Evolutionary conservation across 1,139 yeast species (phyloP), one percentile per base, ranked within the genome.

Genomic region (Taphrina wiesneri): DNA sequence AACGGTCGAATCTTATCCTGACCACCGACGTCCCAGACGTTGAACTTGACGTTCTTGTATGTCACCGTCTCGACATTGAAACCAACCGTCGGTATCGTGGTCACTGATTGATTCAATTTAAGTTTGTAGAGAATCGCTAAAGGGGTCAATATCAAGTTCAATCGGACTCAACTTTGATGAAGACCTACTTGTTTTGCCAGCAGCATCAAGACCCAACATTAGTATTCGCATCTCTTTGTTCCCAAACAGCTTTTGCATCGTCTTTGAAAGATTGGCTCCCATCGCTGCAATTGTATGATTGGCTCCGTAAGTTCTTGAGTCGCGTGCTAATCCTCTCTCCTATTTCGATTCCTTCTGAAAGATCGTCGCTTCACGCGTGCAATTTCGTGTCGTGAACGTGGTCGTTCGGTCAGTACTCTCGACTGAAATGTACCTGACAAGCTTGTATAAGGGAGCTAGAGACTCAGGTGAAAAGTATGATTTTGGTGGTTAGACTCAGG

Each of bases 21-120:
- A 75, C 96, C 97, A 78, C 97, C 97, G 67, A 95, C 95, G 77
- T 91, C 97, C 97, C 97, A 92, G 71, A 93, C 95, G 69, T 93
- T 93, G 81, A 91, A 90, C 68, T 89, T 86, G 69, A 91, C 86
- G 76, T 90, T 90, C 76, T 88, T 89, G 76, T 88, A 92, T 69
- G 88, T 86, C 71, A 92, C 91, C 7, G 96, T 90, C 77, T 92
- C 97, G 67, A 91, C 96, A 77, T 91, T 91, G 79, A 90, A 92
- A 1, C 97, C 97, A 30, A 91, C 97, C 0, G 97, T 92, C 28
- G 97, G 97, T 5, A 90, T 96, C 0, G 96, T 89, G 61, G 88
- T 85, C 70, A 87, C 85, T 41, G 89, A 83, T 74, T 86, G 87
- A 65, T 90, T 90, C 67, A 87, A 79, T 75, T 88, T 87, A 72